These are phyloP conservation scores for Orbilia oligospora DNA, from an alignment of 2,329 filamentous ascomycete genomes.

Conservation along the genomic window DNA sequence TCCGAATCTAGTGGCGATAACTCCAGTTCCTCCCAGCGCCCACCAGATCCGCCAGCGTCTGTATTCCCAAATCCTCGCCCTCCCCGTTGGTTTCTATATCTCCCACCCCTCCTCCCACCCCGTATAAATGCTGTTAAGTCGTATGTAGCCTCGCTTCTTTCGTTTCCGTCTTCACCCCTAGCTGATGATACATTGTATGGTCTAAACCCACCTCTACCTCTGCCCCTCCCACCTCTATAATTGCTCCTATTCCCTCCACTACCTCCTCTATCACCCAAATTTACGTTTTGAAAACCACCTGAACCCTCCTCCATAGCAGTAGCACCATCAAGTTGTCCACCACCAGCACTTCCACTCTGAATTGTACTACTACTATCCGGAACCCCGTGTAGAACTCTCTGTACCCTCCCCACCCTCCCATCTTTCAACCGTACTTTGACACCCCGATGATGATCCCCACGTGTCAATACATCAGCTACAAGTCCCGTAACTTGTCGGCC, in stretches of 20 bases:
- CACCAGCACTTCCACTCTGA: slow-evolving; percentile 32
- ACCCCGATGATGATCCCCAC: slow-evolving; percentile 81
- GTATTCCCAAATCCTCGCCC: not conserved
- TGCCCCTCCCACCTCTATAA: slow-evolving; percentile 26
- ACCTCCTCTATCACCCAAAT: not conserved
- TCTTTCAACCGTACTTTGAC: slow-evolving; percentile 83
- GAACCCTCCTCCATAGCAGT: not conserved
- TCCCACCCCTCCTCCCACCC: slow-evolving; percentile 61
- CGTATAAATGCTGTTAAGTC: slow-evolving; percentile 72
- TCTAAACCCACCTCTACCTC: slow-evolving; percentile 52
- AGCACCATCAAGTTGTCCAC: slow-evolving; percentile 2
- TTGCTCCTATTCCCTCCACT: not conserved
- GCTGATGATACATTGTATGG: slow-evolving; percentile 62
- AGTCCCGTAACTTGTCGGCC: slow-evolving; percentile 78
- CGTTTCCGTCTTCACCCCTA: slow-evolving; percentile 64
- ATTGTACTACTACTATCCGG: slow-evolving; percentile 5
- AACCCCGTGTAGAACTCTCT: slow-evolving; percentile 71
- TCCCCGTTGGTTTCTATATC: slow-evolving; percentile 38
- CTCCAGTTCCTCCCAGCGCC: slow-evolving; percentile 5
- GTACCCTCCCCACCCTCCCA: slow-evolving; percentile 81
- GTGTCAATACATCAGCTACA: slow-evolving; percentile 78
- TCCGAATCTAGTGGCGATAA: slow-evolving; percentile 46
- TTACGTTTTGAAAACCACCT: slow-evolving; percentile 3
- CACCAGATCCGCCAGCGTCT: not conserved
- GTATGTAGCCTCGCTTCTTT: slow-evolving; percentile 67